Percentiles rank a stretch among this genome's conserved stretches.
Conservation (phyloP, 2,329 filamentous ascomycete species). For the Fusarium abutilonis region DNA sequence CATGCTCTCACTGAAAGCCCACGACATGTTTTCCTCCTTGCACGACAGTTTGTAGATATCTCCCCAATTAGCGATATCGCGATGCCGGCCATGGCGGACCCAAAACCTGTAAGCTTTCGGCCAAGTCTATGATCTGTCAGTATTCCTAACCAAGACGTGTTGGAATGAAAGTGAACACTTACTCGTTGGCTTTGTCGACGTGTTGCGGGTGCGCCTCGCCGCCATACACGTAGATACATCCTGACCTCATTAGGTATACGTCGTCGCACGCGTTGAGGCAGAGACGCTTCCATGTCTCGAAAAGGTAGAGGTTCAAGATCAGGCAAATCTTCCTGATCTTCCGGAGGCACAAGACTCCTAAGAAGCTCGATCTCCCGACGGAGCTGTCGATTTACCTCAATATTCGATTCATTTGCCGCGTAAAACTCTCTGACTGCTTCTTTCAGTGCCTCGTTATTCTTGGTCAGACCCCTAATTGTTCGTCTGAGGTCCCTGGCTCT, state of each 20-base stretch:
- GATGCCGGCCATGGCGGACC: neutral
- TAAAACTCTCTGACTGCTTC: slow-evolving; percentile 7
- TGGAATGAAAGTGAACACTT: neutral
- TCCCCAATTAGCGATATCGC: neutral
- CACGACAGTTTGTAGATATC: slow-evolving; percentile 29
- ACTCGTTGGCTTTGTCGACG: slow-evolving; percentile 16
- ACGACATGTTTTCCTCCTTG: slow-evolving; percentile 38
- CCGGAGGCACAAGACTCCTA: neutral
- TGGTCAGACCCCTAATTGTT: neutral
- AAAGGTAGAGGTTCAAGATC: neutral
- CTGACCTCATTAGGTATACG: neutral
- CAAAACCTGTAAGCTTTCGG: neutral
- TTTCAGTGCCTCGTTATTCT: neutral
- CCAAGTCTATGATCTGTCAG: slow-evolving; percentile 25
- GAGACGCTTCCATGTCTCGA: neutral
- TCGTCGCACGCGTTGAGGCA: rapidly evolving
- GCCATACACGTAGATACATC: neutral
- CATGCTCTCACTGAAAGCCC: neutral
- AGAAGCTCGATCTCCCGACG: neutral
- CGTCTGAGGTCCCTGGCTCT: neutral
- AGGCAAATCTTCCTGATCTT: neutral
- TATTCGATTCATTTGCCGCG: neutral
- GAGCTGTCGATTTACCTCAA: neutral
- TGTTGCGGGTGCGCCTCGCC: rapidly evolving
- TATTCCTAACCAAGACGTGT: neutral